Percentiles rank a stretch among this genome's conserved stretches.
phyloP scores from a whole-genome alignment of 2,329 filamentous ascomycete genomes.

The Myrmaecium sp. region DNA sequence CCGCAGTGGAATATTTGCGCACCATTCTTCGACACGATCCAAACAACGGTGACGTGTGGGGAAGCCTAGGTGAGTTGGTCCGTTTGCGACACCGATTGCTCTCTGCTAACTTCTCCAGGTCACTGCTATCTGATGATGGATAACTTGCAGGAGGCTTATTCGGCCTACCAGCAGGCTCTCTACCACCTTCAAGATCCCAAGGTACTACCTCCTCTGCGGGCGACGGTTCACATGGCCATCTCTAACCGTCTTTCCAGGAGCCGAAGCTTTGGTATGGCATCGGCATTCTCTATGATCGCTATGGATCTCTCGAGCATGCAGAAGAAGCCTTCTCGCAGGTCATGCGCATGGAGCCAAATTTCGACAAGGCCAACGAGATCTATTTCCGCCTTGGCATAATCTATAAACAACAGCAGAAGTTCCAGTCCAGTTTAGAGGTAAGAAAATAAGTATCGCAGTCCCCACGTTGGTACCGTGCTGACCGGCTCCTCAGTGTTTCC shows the following conservation, averaged over 20 bases:
- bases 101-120: conserved; percentile 33
- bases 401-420: conserved; percentile 97
- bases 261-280: conserved; percentile 98
- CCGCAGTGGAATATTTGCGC: conserved; percentile 83
- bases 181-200: conserved; percentile 89
- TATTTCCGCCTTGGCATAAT: conserved; percentile 99
- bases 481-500: conserved; percentile 62
- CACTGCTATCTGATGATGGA: conserved; percentile 99
- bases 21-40: conserved; percentile 79
- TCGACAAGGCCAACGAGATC: conserved; percentile 98
- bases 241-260: conserved; percentile 38
- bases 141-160: conserved; percentile 89
- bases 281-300: conserved; percentile 90
- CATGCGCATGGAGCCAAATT: conserved; percentile 95
- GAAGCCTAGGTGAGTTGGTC: conserved; percentile 59
- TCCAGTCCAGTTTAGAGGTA: conserved; percentile 79
- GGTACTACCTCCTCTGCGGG: conserved; percentile 10
- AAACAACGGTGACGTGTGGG: conserved; percentile 90
- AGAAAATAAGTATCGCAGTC: conserved; percentile 5
- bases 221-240: background rate
- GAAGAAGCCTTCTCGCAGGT: conserved; percentile 97
- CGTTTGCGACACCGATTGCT: background rate
- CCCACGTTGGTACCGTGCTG: background rate
- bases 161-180: conserved; percentile 86
- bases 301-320: conserved; percentile 89